Conservation (phyloP, 1,284 basidiomycete genomes). For the Tausonia pullulans region DNA sequence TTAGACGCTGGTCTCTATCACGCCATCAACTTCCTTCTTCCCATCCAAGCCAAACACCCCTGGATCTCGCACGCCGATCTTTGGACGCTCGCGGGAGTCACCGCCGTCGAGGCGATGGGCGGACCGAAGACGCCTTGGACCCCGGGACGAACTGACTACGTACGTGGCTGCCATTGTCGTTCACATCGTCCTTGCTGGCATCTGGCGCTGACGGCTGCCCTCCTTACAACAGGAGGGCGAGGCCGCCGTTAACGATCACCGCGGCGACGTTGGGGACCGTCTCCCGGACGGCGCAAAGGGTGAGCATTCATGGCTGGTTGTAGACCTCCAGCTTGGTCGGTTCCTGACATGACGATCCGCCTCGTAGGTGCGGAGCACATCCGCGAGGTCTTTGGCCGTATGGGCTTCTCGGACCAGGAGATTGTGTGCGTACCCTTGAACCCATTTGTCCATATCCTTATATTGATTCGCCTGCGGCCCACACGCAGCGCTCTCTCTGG, state of each 20-base stretch:
- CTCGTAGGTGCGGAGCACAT: constrained; percentile 38
- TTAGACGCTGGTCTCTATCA: constrained; percentile 37
- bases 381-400: constrained; percentile 40
- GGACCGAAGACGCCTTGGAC: constrained; percentile 41
- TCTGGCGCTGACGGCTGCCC: too few species aligned
- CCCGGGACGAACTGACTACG: constrained; percentile 40
- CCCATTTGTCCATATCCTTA: too few species aligned
- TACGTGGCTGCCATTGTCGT: neutral
- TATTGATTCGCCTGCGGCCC: too few species aligned
- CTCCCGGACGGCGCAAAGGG: constrained; percentile 38
- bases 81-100: constrained; percentile 39
- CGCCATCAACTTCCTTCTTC: constrained; percentile 41
- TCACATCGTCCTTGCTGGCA: too few species aligned
- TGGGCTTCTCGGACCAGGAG: constrained; percentile 43
- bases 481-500: constrained; percentile 23
- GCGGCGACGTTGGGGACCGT: constrained; percentile 32
- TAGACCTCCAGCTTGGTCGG: too few species aligned
- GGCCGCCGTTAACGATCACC: constrained; percentile 30
- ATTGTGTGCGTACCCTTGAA: constrained; percentile 32
- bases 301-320: neutral
- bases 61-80: constrained; percentile 43
- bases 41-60: constrained; percentile 40
- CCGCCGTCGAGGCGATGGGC: constrained; percentile 41
- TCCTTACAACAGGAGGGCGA: constrained; percentile 23
- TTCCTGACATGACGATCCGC: neutral